Evolutionary conservation across 164 flowering plant species (phyloP).

Genomic region (Magnolia officinalis): DNA sequence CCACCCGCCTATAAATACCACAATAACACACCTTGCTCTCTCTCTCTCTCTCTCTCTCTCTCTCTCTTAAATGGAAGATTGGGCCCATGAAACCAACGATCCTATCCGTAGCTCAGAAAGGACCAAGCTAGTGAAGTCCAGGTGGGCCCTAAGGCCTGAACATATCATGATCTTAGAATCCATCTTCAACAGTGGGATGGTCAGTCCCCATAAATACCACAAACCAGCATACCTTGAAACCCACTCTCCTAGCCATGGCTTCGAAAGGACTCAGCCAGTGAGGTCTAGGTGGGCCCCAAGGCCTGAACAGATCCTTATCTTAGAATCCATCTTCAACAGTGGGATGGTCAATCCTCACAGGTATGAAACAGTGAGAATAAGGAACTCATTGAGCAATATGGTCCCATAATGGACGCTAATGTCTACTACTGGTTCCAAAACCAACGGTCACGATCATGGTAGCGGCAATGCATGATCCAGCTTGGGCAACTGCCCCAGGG

Average conservation of each 20-base stretch:
- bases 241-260: slow-evolving; percentile 16
- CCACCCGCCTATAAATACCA: background rate
- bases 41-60: background rate
- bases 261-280: slow-evolving; percentile 35
- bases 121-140: slow-evolving; percentile 60
- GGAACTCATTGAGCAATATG: slow-evolving; percentile 77
- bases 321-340: slow-evolving; percentile 96
- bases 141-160: slow-evolving; percentile 96
- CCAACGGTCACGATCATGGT: slow-evolving; percentile 77
- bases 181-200: slow-evolving; percentile 99
- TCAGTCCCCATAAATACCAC: slow-evolving; percentile 41
- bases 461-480: slow-evolving; percentile 81
- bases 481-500: slow-evolving; percentile 30
- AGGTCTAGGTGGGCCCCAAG: slow-evolving; percentile 97
- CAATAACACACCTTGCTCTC: background rate
- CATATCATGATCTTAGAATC: slow-evolving; percentile 90
- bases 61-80: slow-evolving; percentile 26
- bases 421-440: slow-evolving; percentile 98
- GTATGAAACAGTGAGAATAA: slow-evolving; percentile 79
- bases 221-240: slow-evolving; percentile 9
- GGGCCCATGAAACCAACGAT: slow-evolving; percentile 21
- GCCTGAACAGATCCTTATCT: slow-evolving; percentile 90
- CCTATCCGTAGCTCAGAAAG: slow-evolving; percentile 8
- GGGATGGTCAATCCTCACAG: slow-evolving; percentile 97
- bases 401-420: slow-evolving; percentile 87